phyloP scores from a whole-genome alignment of 768 basidiomycete genomes.

The Lactarius hengduanensis region DNA sequence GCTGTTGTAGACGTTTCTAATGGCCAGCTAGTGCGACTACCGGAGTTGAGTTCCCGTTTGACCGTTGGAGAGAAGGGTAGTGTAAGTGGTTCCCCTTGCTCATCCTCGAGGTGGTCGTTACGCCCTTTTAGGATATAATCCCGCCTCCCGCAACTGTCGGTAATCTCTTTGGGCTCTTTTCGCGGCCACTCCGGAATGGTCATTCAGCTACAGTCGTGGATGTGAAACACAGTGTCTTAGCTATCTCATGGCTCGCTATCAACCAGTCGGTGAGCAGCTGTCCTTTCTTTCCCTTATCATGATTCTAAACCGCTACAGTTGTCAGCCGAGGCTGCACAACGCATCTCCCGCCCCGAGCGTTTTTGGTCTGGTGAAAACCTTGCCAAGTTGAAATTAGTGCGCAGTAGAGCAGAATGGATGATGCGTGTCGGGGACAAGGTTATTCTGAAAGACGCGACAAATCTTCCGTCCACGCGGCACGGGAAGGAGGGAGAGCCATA shows the following conservation, averaged over 20 bases:
- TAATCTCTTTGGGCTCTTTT: constrained; percentile 46
- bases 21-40: constrained; percentile 64
- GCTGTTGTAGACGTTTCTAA: constrained; percentile 66
- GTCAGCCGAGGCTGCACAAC: constrained; percentile 51
- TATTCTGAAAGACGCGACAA: constrained; percentile 49
- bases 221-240: constrained; percentile 74
- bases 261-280: constrained; percentile 68
- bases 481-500: constrained; percentile 48
- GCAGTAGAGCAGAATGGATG: constrained; percentile 56
- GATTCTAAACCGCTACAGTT: constrained; percentile 46
- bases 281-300: background rate
- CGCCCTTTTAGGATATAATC: constrained; percentile 56
- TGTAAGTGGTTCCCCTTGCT: constrained; percentile 43
- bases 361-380: constrained; percentile 75
- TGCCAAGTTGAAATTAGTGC: constrained; percentile 59
- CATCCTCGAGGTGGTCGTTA: constrained; percentile 15
- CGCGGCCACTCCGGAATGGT: constrained; percentile 45
- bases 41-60: constrained; percentile 75
- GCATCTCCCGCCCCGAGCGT: constrained; percentile 61
- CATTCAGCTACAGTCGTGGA: constrained; percentile 63
- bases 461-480: constrained; percentile 59
- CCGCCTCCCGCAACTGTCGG: constrained; percentile 51
- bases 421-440: constrained; percentile 77
- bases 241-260: constrained; percentile 82
- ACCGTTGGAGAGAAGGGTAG: constrained; percentile 71